Evolutionary conservation across 2,329 filamentous ascomycete genomes (phyloP).

Genomic region (Pseudogymnoascus pannorum): DNA sequence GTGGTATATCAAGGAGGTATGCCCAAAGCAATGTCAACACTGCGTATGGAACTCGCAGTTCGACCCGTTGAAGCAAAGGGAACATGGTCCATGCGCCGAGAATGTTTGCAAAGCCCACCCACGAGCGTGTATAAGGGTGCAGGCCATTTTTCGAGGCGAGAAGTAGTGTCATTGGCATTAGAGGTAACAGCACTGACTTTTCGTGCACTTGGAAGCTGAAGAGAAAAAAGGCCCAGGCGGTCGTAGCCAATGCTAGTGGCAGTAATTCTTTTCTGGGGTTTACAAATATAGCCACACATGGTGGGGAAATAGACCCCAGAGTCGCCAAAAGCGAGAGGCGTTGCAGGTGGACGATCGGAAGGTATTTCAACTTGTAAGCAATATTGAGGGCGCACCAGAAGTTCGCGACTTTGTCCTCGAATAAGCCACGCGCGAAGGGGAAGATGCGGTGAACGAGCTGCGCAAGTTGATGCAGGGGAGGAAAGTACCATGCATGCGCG

Average conservation of each 20-base stretch:
- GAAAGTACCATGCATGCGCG: constrained; percentile 62
- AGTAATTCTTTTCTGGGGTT: constrained; percentile 70
- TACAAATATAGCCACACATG: constrained; percentile 72
- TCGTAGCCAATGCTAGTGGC: constrained; percentile 72
- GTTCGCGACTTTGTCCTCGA: constrained; percentile 98
- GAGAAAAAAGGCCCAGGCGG: constrained; percentile 94
- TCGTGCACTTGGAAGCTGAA: constrained; percentile 98
- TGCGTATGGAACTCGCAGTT: constrained; percentile 74
- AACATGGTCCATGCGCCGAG: constrained; percentile 91
- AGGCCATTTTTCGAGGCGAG: constrained; percentile 73
- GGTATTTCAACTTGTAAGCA: constrained; percentile 75
- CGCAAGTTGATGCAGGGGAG: constrained; percentile 66
- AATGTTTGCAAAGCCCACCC: constrained; percentile 94
- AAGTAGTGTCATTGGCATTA: constrained; percentile 88
- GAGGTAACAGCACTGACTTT: constrained; percentile 87
- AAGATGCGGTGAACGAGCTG: constrained; percentile 92
- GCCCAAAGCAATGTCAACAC: constrained; percentile 84
- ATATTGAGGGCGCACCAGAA: constrained; percentile 94
- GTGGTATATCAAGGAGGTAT: constrained; percentile 81
- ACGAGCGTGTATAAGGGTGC: constrained; percentile 67
- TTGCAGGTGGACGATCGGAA: constrained; percentile 65
- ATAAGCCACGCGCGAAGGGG: constrained; percentile 88
- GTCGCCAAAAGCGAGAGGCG: constrained; percentile 69
- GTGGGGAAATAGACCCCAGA: constrained; percentile 65
- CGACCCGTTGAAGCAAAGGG: constrained; percentile 78